Conservation (phyloP, 768 basidiomycete genomes). For the Albatrellus ellisii region DNA sequence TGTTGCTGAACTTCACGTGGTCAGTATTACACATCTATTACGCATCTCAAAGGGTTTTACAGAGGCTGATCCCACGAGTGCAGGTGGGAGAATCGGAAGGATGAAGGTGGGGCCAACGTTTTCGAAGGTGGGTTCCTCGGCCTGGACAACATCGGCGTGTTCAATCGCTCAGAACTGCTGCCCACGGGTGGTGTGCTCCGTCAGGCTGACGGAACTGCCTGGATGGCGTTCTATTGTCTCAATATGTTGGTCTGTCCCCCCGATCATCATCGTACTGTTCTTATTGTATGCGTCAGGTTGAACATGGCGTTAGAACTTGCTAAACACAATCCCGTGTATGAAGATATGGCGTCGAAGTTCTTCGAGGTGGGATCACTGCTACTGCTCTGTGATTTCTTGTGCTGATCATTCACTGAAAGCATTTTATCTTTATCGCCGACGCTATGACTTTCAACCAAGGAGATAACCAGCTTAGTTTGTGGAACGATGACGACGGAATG, state of each 20-base stretch:
- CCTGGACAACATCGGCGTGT: constrained; percentile 94
- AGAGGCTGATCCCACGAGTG: constrained; percentile 15
- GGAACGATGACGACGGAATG: constrained; percentile 96
- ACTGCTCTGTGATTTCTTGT: background rate
- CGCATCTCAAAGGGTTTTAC: constrained; percentile 12
- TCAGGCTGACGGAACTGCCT: constrained; percentile 97
- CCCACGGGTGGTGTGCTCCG: constrained; percentile 91
- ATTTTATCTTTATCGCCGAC: constrained; percentile 97
- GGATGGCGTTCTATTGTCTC: constrained; percentile 99
- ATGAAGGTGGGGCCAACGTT: constrained; percentile 86
- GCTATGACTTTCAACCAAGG: constrained; percentile 90
- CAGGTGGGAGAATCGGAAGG: constrained; percentile 93
- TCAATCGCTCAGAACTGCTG: constrained; percentile 94
- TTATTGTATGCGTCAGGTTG: constrained; percentile 38
- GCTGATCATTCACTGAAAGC: constrained; percentile 32
- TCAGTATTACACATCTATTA: constrained; percentile 15
- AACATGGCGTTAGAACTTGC: constrained; percentile 96
- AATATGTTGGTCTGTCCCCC: constrained; percentile 57
- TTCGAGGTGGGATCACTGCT: constrained; percentile 48
- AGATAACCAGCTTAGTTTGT: constrained; percentile 70
- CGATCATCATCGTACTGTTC: background rate
- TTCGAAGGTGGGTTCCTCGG: constrained; percentile 99
- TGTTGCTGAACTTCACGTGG: constrained; percentile 96
- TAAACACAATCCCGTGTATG: constrained; percentile 95
- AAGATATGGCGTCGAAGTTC: constrained; percentile 98